A percentile compares a stretch with the other conserved stretches of the same genome.
phyloP scores from a whole-genome alignment of 2,329 filamentous ascomycete species.

The Aspergillus quadrilineatus region DNA sequence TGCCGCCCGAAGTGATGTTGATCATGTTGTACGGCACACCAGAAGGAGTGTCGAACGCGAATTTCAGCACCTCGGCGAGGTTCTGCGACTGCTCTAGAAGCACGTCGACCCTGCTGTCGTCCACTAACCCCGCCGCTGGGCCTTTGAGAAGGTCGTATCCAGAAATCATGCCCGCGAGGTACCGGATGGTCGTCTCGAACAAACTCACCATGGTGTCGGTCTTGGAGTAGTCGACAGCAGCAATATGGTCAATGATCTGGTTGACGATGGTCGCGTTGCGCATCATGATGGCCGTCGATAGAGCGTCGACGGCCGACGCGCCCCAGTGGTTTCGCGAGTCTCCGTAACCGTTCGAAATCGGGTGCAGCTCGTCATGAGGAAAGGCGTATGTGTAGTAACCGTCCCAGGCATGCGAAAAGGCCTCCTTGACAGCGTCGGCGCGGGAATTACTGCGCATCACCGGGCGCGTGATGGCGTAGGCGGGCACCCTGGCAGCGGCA shows the following conservation, averaged over 20 bases:
- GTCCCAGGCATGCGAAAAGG: conserved; percentile 69
- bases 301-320: conserved; percentile 75
- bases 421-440: conserved; percentile 63
- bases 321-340: conserved; percentile 84
- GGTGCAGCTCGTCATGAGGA: conserved; percentile 72
- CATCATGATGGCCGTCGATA: conserved; percentile 80
- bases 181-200: conserved; percentile 89
- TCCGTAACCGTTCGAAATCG: conserved; percentile 62
- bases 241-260: conserved; percentile 69
- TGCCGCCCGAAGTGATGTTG: conserved; percentile 55
- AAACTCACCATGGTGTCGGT: conserved; percentile 66
- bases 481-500: not conserved
- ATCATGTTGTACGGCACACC: conserved; percentile 73
- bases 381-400: conserved; percentile 74
- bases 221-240: conserved; percentile 67
- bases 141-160: conserved; percentile 68
- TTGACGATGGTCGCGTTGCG: conserved; percentile 64
- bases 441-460: conserved; percentile 29
- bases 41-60: conserved; percentile 73
- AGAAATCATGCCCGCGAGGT: conserved; percentile 76
- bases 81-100: conserved; percentile 66
- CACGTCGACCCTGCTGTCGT: conserved; percentile 53
- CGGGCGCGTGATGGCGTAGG: not conserved
- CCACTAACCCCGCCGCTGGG: conserved; percentile 56
- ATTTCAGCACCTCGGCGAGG: conserved; percentile 71